Evolutionary conservation across 768 basidiomycete species (phyloP), one percentile per base, ranked within the genome.

Genomic region (Hypholoma sublateritium): DNA sequence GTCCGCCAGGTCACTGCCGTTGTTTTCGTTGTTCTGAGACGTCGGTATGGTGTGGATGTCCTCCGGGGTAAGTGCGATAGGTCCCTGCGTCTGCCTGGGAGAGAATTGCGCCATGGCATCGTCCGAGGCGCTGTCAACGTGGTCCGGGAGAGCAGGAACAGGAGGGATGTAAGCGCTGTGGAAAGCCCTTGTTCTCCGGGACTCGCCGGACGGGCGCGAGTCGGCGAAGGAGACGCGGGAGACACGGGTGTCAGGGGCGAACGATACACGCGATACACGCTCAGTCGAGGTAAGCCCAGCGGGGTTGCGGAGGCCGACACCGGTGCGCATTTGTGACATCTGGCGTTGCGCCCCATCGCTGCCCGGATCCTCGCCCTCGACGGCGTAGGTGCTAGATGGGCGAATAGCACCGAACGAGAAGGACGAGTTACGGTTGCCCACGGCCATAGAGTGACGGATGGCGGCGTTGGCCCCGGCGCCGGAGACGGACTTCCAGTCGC

Each of bases 401-500:
- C 85, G 77, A 52, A 85, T 77, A n/a, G 69, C 74, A 47, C 85
- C 85, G 64, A 86, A 86, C 0, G 81, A 75, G 67, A 88, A 88
- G 1, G 75, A 72, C 0, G 79, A 76, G 47, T 72, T 70, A 28
- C 82, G 76, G 45, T 69, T 67, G 14, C 65, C 68, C 35, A 80
- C 71, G 4, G 86, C 86, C 25, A 90, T 85, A 42, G 83, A 85
- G 62, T 78, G 80, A 57, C 90, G 82, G 60, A 93, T 87, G 11
- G 89, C 91, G 34, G 85, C 88, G 19, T 77, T 75, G 0, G 90
- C 91, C 47, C 89, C 91, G 4, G 82, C 85, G 5, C 77, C 74
- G 7, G 86, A 82, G 62, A 91, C 84, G 43, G 80, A 78, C 68
- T 86, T 87, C 91, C 91, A 93, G 65, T 91, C 88, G 17, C 79